These are phyloP conservation scores for Fraxinus paxiana DNA, from an alignment of 305 asterid species.

Conservation along the genomic window DNA sequence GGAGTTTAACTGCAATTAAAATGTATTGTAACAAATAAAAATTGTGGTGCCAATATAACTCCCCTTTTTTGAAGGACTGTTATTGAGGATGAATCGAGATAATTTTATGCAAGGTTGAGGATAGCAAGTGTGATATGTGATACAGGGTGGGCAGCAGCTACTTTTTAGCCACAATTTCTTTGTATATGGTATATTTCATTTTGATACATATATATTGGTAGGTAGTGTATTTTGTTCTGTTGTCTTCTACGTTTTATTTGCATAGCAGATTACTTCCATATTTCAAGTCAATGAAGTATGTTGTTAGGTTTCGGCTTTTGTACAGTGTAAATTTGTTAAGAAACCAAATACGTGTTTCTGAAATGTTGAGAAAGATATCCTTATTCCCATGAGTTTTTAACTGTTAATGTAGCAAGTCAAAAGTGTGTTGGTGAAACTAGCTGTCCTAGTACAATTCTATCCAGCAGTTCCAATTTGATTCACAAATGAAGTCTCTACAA, in stretches of 20 bases:
- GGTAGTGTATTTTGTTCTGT: background rate
- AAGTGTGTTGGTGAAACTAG: background rate
- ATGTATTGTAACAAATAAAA: background rate
- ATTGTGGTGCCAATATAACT: background rate
- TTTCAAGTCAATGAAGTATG: background rate
- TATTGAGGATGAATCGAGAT: background rate
- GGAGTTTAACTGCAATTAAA: background rate
- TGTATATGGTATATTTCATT: background rate
- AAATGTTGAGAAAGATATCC: background rate
- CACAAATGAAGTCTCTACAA: background rate
- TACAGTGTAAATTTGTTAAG: background rate
- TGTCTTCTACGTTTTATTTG: background rate
- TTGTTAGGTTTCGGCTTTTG: background rate
- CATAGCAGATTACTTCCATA: background rate
- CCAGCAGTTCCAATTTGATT: background rate
- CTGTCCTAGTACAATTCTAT: background rate
- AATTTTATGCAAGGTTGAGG: background rate
- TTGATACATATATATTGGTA: background rate
- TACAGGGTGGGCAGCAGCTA: background rate
- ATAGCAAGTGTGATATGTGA: background rate
- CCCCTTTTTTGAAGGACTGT: background rate
- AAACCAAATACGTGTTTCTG: background rate
- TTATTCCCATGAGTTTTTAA: background rate
- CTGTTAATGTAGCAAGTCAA: background rate
- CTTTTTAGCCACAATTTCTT: background rate